Conservation (phyloP, 331 rosid genomes). For the Malus hybrid region DNA sequence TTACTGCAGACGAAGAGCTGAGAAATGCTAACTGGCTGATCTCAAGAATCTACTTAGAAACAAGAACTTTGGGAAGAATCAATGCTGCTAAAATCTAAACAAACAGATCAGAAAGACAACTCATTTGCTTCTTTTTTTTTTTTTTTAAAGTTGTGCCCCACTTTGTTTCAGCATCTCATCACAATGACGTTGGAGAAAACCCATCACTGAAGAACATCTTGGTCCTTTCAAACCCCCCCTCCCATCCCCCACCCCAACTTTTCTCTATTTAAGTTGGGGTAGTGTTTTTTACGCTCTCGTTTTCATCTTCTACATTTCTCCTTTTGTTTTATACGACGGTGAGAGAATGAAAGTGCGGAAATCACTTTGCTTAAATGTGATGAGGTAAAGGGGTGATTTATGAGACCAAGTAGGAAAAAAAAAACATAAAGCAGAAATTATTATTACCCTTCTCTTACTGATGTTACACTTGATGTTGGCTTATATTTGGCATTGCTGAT, state of each 20-base stretch:
- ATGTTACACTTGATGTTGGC: conserved; percentile 5
- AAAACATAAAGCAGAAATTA: not conserved
- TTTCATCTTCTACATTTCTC: not conserved
- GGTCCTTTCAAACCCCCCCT: conserved; percentile 8
- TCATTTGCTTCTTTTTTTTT: conserved; percentile 1
- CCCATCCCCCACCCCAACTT: not conserved
- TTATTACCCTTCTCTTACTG: not conserved
- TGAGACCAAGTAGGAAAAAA: not conserved
- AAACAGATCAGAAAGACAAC: conserved; percentile 22
- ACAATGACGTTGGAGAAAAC: conserved; percentile 15
- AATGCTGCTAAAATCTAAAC: conserved; percentile 18
- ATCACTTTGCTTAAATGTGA: not conserved
- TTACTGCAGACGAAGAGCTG: conserved; percentile 19
- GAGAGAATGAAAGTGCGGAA: not conserved
- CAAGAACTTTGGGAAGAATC: conserved; percentile 5
- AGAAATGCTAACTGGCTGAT: conserved; percentile 24
- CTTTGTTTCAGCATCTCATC: conserved; percentile 23
- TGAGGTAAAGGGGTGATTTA: not conserved
- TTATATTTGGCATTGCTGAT: conserved; percentile 11
- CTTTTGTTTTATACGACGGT: not conserved
- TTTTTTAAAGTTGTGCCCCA: conserved; percentile 11
- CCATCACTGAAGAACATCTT: conserved; percentile 18
- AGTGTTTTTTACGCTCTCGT: too few relatives aligned
- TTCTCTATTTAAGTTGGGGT: not conserved
- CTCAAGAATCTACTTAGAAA: conserved; percentile 26